Percentiles rank a stretch among this genome's conserved stretches.
phyloP scores from a whole-genome alignment of 306 rosid genomes.

The Vigna radiata region DNA sequence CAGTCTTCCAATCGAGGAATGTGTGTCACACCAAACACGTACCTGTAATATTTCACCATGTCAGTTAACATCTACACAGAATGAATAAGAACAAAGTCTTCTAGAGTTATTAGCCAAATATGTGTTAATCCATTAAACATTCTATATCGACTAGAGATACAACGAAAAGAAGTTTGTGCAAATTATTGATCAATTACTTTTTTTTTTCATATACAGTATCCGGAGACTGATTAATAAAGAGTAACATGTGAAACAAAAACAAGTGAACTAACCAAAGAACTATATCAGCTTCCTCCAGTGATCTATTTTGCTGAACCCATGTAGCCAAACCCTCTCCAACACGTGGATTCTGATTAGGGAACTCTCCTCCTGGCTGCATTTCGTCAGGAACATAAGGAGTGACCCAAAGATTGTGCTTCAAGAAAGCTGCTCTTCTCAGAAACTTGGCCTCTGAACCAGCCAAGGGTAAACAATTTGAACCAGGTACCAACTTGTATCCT shows the following conservation, averaged over 20 bases:
- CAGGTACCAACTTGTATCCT: constrained; percentile 74
- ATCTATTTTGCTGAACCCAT: constrained; percentile 77
- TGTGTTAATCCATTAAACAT: background rate
- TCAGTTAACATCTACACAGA: constrained; percentile 24
- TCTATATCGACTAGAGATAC: too few relatives aligned
- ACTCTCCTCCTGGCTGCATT: constrained; percentile 84
- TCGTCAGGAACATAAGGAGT: constrained; percentile 67
- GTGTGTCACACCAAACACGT: constrained; percentile 77
- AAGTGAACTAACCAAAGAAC: constrained; percentile 75
- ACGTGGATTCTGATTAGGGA: constrained; percentile 84
- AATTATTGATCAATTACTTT: background rate
- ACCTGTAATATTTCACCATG: constrained; percentile 56
- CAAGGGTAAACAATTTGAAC: constrained; percentile 75
- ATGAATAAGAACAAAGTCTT: background rate
- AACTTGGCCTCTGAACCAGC: constrained; percentile 81
- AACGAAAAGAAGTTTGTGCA: too few relatives aligned
- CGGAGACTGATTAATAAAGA: too few relatives aligned
- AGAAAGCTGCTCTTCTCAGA: constrained; percentile 74
- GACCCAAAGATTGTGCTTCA: constrained; percentile 88
- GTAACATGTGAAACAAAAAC: background rate
- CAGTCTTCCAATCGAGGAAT: constrained; percentile 87
- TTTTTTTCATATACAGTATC: too few relatives aligned
- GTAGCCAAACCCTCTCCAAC: constrained; percentile 83
- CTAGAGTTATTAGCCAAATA: background rate
- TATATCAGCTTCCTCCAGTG: constrained; percentile 80